phyloP scores from a whole-genome alignment of 106 monocot genomes.

The Cymbidium sinense region DNA sequence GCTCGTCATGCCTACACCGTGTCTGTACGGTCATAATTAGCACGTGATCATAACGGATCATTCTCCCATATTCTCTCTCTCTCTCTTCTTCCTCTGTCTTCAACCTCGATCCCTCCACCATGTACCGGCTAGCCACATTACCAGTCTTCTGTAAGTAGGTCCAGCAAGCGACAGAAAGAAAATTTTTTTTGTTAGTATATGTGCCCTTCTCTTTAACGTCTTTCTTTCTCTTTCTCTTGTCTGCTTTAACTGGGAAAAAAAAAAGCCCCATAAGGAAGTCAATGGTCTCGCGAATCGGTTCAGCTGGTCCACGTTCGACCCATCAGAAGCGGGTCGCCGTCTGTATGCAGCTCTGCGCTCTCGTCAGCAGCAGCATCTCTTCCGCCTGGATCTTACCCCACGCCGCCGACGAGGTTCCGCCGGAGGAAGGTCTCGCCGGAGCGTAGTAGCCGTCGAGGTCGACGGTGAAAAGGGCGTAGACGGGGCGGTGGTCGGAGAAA shows the following conservation, averaged over 20 bases:
- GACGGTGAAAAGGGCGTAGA: constrained; percentile 43
- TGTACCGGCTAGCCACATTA: no score
- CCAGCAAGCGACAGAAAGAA: background rate
- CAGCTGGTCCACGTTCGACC: background rate
- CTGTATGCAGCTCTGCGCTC: constrained; percentile 43
- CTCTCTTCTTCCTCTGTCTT: background rate
- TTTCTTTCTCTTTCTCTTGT: background rate
- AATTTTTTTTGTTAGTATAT: background rate
- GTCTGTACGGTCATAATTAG: no score
- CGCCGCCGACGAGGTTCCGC: constrained; percentile 15
- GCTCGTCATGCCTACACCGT: no score
- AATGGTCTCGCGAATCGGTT: background rate
- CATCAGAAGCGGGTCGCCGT: background rate
- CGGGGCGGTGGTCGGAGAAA: constrained; percentile 63
- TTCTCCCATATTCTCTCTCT: background rate
- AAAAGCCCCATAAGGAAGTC: background rate
- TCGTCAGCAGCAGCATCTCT: constrained; percentile 47
- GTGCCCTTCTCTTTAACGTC: background rate
- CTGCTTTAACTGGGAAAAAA: background rate
- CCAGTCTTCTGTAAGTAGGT: no score
- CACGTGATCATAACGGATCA: background rate
- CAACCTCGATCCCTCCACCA: background rate
- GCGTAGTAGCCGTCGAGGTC: constrained; percentile 1
- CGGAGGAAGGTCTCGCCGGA: background rate
- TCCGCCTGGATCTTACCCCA: constrained; percentile 48